Conservation (phyloP, 352 stramenopile genomes). For the Pythium pyrilobum region DNA sequence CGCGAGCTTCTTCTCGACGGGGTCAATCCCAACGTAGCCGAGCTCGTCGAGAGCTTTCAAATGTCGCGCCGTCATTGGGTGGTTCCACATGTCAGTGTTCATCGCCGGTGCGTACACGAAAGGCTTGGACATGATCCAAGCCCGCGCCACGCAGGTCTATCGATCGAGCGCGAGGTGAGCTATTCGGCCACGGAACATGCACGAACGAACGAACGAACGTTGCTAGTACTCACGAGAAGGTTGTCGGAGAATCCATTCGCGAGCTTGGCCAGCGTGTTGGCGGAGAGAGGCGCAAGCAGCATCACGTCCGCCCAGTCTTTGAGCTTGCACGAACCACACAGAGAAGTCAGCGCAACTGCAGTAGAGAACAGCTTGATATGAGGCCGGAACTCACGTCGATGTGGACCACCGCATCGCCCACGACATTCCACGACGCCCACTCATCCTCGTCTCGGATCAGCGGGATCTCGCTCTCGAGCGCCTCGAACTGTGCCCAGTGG, state of each 20-base stretch:
- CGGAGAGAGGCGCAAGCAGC: slow-evolving; percentile 84
- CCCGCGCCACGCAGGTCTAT: slow-evolving; percentile 87
- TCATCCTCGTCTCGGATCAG: slow-evolving; percentile 77
- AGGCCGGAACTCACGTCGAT: slow-evolving; percentile 75
- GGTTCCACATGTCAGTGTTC: slow-evolving; percentile 98
- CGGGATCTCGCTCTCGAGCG: slow-evolving; percentile 23
- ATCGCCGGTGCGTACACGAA: slow-evolving; percentile 94
- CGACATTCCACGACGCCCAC: slow-evolving; percentile 72
- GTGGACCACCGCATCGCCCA: slow-evolving; percentile 81
- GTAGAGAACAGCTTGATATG: no score
- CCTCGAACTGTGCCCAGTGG: slow-evolving; percentile 39
- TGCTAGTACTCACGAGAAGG: slow-evolving; percentile 73
- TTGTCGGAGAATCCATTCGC: slow-evolving; percentile 94
- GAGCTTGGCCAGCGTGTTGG: slow-evolving; percentile 90
- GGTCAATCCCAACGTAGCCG: slow-evolving; percentile 78
- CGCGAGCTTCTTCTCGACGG: slow-evolving; percentile 91
- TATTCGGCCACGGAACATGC: background rate
- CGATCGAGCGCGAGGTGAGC: background rate
- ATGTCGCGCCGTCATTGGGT: slow-evolving; percentile 89
- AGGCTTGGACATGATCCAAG: slow-evolving; percentile 93
- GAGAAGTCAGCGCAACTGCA: background rate
- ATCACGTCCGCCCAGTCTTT: slow-evolving; percentile 95
- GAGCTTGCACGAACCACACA: slow-evolving; percentile 41
- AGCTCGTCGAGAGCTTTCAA: slow-evolving; percentile 52
- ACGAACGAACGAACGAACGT: background rate